A percentile compares a stretch with the other conserved stretches of the same genome.
Conservation (phyloP, 306 rosid genomes). For the Quercus parvula region DNA sequence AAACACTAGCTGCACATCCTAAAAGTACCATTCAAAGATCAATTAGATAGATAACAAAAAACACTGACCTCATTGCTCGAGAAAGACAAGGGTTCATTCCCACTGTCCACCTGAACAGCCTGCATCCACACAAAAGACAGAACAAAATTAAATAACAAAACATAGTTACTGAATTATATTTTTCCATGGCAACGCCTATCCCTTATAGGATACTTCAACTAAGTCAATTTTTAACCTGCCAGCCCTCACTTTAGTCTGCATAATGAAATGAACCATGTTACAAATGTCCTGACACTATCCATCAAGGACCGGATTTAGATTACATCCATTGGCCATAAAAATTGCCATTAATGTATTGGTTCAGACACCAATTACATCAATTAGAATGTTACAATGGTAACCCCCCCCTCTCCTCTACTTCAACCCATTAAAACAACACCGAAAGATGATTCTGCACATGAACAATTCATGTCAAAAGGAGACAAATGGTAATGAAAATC, state of each 20-base stretch:
- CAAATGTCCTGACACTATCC: background rate
- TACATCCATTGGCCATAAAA: background rate
- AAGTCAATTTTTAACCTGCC: background rate
- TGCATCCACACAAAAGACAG: conserved; percentile 28
- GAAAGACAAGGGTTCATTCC: conserved; percentile 32
- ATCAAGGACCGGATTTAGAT: background rate
- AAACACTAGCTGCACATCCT: conserved; percentile 7
- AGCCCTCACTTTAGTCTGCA: background rate
- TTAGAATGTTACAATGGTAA: no score
- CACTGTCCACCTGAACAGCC: conserved; percentile 40
- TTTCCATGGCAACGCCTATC: background rate
- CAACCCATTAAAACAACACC: background rate
- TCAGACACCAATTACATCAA: background rate
- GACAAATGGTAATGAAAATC: background rate
- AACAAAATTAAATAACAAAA: conserved; percentile 3
- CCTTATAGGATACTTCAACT: background rate
- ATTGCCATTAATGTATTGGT: background rate
- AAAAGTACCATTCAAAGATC: conserved; percentile 9
- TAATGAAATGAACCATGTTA: background rate
- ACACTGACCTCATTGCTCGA: conserved; percentile 48
- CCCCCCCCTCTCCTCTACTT: no score
- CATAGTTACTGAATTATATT: background rate
- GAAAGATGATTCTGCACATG: background rate
- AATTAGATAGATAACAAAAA: background rate
- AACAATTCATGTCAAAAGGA: background rate